Conservation (phyloP, 441 rosid species). For the Daphne laureola region DNA sequence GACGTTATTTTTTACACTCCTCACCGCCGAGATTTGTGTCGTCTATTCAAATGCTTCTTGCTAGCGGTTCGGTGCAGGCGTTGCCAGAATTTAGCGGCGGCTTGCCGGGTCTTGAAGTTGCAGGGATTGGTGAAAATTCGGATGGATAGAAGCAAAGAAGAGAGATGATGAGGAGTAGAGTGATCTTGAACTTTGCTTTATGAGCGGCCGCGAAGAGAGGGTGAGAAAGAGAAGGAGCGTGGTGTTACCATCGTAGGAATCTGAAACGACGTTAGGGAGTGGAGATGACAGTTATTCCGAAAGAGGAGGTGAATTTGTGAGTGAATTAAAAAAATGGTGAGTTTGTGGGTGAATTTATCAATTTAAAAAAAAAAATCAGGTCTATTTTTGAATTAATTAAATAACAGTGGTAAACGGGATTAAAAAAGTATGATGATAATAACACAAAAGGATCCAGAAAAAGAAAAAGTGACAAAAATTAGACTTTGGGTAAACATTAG, state of each 20-base stretch:
- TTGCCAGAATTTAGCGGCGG: slow-evolving; percentile 26
- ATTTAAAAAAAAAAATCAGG: no score
- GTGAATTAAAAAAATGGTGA: no score
- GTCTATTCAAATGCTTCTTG: slow-evolving; percentile 37
- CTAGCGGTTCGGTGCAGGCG: slow-evolving; percentile 34
- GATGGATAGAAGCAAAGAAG: slow-evolving; percentile 20
- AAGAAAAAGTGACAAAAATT: no score
- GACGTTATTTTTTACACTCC: no score
- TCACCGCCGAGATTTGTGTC: no score
- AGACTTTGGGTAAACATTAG: no score
- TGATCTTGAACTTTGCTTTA: slow-evolving; percentile 30
- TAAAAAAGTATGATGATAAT: no score
- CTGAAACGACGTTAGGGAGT: slow-evolving; percentile 30
- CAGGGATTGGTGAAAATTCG: slow-evolving; percentile 13
- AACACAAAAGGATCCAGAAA: no score
- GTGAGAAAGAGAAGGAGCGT: slow-evolving; percentile 20
- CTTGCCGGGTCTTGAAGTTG: slow-evolving; percentile 20
- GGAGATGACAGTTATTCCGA: background rate
- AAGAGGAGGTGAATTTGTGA: slow-evolving; percentile 20
- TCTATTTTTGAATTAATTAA: no score
- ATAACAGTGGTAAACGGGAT: no score
- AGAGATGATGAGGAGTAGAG: slow-evolving; percentile 7
- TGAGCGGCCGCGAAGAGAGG: slow-evolving; percentile 10
- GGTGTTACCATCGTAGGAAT: slow-evolving; percentile 38
- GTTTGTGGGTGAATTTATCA: no score